phyloP scores from a whole-genome alignment of 2,329 filamentous ascomycete species.

The Coleophoma cylindrospora region DNA sequence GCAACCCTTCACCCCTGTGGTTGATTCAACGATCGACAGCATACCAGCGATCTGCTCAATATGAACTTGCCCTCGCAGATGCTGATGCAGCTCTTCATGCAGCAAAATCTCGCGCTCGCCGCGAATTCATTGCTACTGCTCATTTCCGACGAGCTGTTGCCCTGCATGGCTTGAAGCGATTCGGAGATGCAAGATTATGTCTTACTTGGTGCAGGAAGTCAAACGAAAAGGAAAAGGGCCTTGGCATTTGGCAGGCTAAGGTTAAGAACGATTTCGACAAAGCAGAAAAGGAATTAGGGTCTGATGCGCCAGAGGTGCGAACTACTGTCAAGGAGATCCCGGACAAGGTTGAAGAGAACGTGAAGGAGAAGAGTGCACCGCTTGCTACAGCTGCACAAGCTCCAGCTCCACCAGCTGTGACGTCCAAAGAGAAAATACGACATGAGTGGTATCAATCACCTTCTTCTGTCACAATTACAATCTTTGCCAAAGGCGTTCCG shows the following conservation, averaged over 20 bases:
- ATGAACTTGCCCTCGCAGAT: slow-evolving; percentile 62
- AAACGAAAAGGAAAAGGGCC: slow-evolving; percentile 43
- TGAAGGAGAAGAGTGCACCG: slow-evolving; percentile 6
- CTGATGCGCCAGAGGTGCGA: slow-evolving; percentile 40
- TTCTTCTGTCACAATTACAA: slow-evolving; percentile 55
- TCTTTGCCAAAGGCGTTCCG: slow-evolving; percentile 61
- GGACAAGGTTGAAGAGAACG: slow-evolving; percentile 31
- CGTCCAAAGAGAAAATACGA: slow-evolving; percentile 49
- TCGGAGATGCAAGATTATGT: slow-evolving; percentile 70
- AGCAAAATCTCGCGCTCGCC: slow-evolving; percentile 63
- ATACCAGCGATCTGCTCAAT: slow-evolving; percentile 59
- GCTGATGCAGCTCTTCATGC: slow-evolving; percentile 60
- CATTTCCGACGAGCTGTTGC: slow-evolving; percentile 77
- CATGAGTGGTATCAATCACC: slow-evolving; percentile 66
- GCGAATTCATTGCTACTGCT: slow-evolving; percentile 72
- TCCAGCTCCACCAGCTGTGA: slow-evolving; percentile 29
- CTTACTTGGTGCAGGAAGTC: slow-evolving; percentile 53
- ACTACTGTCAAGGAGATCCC: slow-evolving; percentile 49
- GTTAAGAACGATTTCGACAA: slow-evolving; percentile 43
- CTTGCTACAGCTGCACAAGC: slow-evolving; percentile 2
- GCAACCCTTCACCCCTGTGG: slow-evolving; percentile 72
- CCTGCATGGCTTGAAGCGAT: slow-evolving; percentile 63
- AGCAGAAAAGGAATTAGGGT: slow-evolving; percentile 32
- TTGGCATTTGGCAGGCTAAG: slow-evolving; percentile 56
- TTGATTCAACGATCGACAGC: slow-evolving; percentile 78